A percentile compares a stretch with the other conserved stretches of the same genome.
Conservation (phyloP, 495 filamentous ascomycete genomes). For the Penicillium angulare region DNA sequence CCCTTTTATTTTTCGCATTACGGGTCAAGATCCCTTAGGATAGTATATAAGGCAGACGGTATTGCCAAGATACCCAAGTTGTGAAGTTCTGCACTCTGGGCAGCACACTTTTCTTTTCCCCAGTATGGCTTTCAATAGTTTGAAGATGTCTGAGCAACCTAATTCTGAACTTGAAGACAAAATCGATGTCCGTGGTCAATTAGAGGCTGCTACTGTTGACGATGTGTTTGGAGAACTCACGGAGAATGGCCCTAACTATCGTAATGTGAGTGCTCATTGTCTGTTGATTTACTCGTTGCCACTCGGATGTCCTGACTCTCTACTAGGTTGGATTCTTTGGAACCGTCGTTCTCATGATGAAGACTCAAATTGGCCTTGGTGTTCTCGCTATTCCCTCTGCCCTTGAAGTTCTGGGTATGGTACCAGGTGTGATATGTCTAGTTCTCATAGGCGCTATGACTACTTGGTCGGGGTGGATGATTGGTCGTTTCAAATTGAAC, state of each 20-base stretch:
- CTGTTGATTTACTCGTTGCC: neutral
- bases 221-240: constrained; percentile 17
- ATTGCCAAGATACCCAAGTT: too few relatives aligned
- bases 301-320: neutral
- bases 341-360: constrained; percentile 21
- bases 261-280: constrained; percentile 7
- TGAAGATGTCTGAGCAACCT: too few relatives aligned
- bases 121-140: too few relatives aligned
- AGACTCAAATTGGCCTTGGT: constrained; percentile 52
- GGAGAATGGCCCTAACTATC: constrained; percentile 14
- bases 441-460: constrained; percentile 55
- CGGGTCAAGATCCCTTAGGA: too few relatives aligned
- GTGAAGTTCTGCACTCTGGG: too few relatives aligned
- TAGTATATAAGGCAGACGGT: too few relatives aligned
- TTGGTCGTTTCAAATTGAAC: constrained; percentile 65
- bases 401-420: constrained; percentile 58
- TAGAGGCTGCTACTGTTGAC: too few relatives aligned
- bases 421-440: constrained; percentile 48
- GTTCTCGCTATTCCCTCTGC: constrained; percentile 52
- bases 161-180: too few relatives aligned
- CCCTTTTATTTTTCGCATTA: too few relatives aligned
- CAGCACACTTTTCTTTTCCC: too few relatives aligned
- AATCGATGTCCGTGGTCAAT: too few relatives aligned
- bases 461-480: constrained; percentile 66
- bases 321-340: constrained; percentile 15